A percentile compares a stretch with the other conserved stretches of the same genome.
phyloP scores from a whole-genome alignment of 257 asterid genomes.

The Plantago elongata region DNA sequence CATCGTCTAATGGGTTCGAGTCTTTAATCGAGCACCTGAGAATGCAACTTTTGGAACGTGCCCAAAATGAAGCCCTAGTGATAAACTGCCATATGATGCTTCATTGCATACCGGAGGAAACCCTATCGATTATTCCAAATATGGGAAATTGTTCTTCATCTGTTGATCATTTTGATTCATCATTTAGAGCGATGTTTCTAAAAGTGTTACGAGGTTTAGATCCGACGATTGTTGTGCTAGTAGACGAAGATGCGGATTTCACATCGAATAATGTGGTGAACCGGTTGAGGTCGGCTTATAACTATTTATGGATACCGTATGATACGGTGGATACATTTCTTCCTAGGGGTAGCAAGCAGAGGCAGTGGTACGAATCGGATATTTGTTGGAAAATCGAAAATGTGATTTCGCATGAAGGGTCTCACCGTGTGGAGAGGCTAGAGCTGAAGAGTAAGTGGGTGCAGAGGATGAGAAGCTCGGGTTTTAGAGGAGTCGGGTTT shows the following conservation, averaged over 20 bases:
- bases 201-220: conserved; percentile 49
- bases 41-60: conserved; percentile 40
- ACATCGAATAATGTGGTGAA: conserved; percentile 56
- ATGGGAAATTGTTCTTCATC: conserved; percentile 13
- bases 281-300: conserved; percentile 73
- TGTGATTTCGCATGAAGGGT: conserved; percentile 74
- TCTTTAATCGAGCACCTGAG: conserved; percentile 50
- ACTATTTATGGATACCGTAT: conserved; percentile 88
- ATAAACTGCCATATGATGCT: conserved; percentile 91
- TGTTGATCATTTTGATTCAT: conserved; percentile 11
- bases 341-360: conserved; percentile 61
- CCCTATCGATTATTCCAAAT: conserved; percentile 18
- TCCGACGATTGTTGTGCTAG: conserved; percentile 54
- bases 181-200: conserved; percentile 51
- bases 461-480: conserved; percentile 60
- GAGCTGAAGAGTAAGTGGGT: conserved; percentile 72
- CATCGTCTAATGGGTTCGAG: conserved; percentile 53
- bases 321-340: conserved; percentile 79
- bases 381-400: conserved; percentile 87
- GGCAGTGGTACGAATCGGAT: conserved; percentile 92
- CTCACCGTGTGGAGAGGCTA: conserved; percentile 63
- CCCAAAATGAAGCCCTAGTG: conserved; percentile 61
- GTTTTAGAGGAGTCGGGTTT: conserved; percentile 45
- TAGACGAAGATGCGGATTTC: conserved; percentile 91
- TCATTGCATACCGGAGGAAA: conserved; percentile 81